Evolutionary conservation across 768 basidiomycete species (phyloP), one percentile per base, ranked within the genome.

Genomic region (Hygrophoropsis aurantiaca): DNA sequence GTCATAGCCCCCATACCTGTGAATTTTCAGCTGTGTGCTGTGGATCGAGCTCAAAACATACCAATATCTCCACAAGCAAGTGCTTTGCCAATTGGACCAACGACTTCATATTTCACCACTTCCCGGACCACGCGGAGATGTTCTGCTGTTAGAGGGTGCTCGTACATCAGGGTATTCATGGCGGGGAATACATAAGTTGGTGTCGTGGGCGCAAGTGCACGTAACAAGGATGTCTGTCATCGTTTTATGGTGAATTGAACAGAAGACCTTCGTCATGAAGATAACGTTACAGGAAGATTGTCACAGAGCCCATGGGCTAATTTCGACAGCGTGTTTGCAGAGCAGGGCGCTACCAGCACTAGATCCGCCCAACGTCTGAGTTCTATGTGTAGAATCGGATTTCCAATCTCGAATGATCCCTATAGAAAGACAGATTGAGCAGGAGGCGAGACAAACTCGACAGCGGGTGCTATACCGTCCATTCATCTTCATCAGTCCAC

Each of bases 81-180:
- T 15, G 58, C 71, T 63, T 97, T 97, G 0, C 87, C 87, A 20
- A 94, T 86, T 0, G 95, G 95, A 0, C 94, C 94, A 5, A 87
- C 74, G 13, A 98, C 77, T 19, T 79, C 69, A 60, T 98, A 99
- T 11, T 79, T 75, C 9, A 97, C 76, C 33, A 88, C 77, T 1
- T 94, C 87, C 21, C 73, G 74, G 5, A 95, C 77, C 32, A 87
- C 59, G 19, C 81, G 77, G 35, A 98, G 67, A 59, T 99, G 97
- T 52, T 87, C 80, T 1, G 81, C 78, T 0, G 94, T 97, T 36
- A 98, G 75, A 16, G 93, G 93, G 61, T 98, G 94, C 49, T 89
- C 82, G 60, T 90, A 98, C 95, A 99, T 99, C 54, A 91, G 74
- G 3, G 97, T 98, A 65, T 99, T 99, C 95, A 98, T 99, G 0